Percentiles rank a stretch among this genome's conserved stretches.
These are phyloP conservation scores for Schoenoplectus triqueter DNA, from an alignment of 202 grass and related monocot species.

Conservation along the genomic window DNA sequence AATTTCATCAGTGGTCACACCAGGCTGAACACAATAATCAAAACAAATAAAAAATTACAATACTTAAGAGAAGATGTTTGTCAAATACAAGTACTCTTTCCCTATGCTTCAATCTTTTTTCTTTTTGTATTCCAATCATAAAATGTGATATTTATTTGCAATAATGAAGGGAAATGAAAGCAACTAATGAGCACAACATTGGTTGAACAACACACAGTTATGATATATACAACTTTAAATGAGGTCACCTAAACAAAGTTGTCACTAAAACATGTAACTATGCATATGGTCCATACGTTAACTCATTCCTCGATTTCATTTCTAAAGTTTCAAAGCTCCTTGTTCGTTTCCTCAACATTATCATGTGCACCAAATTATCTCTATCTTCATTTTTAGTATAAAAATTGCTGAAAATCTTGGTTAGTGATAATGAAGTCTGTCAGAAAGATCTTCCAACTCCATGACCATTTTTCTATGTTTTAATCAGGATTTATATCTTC, in stretches of 20 bases:
- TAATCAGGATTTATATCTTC: too few relatives aligned
- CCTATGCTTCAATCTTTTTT: neutral
- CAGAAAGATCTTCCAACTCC: too few relatives aligned
- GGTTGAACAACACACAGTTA: neutral
- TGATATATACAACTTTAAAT: neutral
- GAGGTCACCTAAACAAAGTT: neutral
- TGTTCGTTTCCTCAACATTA: too few relatives aligned
- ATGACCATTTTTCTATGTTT: too few relatives aligned
- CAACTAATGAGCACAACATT: neutral
- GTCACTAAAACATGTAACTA: neutral
- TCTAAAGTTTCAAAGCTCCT: neutral
- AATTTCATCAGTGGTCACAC: constrained; percentile 96
- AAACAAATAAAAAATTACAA: constrained; percentile 17
- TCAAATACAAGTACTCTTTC: constrained; percentile 1
- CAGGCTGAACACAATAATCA: constrained; percentile 72
- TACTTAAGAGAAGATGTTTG: neutral
- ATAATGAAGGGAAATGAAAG: neutral
- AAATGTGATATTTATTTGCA: constrained; percentile 19
- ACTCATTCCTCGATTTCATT: neutral
- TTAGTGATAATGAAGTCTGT: too few relatives aligned
- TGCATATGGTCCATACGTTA: neutral
- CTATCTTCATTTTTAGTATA: too few relatives aligned
- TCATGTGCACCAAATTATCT: too few relatives aligned
- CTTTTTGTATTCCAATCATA: neutral
- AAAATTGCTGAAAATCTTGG: too few relatives aligned